Percentiles rank a stretch among this genome's conserved stretches.
These are phyloP conservation scores for Leccinum fibrillosum DNA, from an alignment of 768 basidiomycete species.

Conservation along the genomic window DNA sequence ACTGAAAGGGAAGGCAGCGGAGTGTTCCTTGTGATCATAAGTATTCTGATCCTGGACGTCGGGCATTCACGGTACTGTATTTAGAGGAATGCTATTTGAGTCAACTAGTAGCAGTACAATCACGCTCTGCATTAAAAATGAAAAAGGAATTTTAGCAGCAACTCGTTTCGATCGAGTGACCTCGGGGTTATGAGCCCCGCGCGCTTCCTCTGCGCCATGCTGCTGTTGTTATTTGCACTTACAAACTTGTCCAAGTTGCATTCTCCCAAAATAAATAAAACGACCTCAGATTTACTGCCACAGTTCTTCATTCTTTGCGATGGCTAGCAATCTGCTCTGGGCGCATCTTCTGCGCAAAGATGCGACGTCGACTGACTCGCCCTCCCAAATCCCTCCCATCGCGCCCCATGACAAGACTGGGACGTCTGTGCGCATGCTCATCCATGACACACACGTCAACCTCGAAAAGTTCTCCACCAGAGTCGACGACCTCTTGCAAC, in stretches of 20 bases:
- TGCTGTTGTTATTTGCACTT: slow-evolving; percentile 16
- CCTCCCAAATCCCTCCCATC: slow-evolving; percentile 32
- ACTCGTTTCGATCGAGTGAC: slow-evolving; percentile 49
- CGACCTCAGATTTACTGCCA: not conserved
- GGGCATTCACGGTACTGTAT: too few species aligned
- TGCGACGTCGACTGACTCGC: slow-evolving; percentile 21
- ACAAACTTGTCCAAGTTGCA: too few species aligned
- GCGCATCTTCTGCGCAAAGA: slow-evolving; percentile 52
- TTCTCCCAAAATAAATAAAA: too few species aligned
- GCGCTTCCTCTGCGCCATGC: slow-evolving; percentile 48
- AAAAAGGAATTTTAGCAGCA: slow-evolving; percentile 24
- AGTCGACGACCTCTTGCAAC: slow-evolving; percentile 49
- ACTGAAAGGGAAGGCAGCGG: too few species aligned
- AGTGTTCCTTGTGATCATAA: too few species aligned
- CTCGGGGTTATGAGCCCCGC: slow-evolving; percentile 49
- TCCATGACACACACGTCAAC: slow-evolving; percentile 71
- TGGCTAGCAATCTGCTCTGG: slow-evolving; percentile 40
- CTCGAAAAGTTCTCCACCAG: slow-evolving; percentile 63
- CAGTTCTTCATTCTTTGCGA: not conserved
- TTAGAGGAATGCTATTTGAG: too few species aligned
- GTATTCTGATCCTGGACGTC: too few species aligned
- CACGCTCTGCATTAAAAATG: too few species aligned
- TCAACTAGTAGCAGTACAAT: too few species aligned
- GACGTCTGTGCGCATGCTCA: slow-evolving; percentile 67
- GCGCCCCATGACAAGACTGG: slow-evolving; percentile 61